These are phyloP conservation scores for Lagenidium giganteum DNA, from an alignment of 352 stramenopile genomes.

Conservation along the genomic window DNA sequence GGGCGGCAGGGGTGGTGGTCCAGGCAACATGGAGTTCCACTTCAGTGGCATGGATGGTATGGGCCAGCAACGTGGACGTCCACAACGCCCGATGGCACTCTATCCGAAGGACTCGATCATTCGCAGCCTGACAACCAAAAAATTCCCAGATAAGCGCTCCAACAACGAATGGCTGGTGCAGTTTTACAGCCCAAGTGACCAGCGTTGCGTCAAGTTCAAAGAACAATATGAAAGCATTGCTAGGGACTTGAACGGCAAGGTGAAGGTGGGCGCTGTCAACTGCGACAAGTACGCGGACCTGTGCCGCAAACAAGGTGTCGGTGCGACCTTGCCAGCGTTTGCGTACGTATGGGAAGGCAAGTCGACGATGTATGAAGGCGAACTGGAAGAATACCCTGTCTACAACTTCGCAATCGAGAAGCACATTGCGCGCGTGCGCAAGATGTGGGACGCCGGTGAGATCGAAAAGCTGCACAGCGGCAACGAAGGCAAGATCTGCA, in stretches of 20 bases:
- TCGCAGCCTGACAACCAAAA: constrained; percentile 38
- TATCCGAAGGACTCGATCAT: constrained; percentile 49
- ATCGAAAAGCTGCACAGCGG: constrained; percentile 53
- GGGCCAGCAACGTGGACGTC: constrained; percentile 18
- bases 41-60: constrained; percentile 68
- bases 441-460: constrained; percentile 40
- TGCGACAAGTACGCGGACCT: constrained; percentile 45
- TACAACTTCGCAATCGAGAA: constrained; percentile 75
- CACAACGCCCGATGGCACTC: constrained; percentile 22
- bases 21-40: constrained; percentile 49
- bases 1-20: constrained; percentile 13
- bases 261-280: constrained; percentile 59
- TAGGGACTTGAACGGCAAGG: constrained; percentile 42
- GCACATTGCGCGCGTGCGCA: constrained; percentile 45
- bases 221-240: constrained; percentile 42
- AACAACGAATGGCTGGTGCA: constrained; percentile 70
- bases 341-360: constrained; percentile 49
- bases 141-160: constrained; percentile 42
- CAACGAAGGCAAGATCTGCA: constrained; percentile 60
- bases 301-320: constrained; percentile 25
- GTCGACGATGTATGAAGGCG: constrained; percentile 30
- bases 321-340: constrained; percentile 35
- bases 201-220: constrained; percentile 38
- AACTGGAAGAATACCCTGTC: constrained; percentile 55
- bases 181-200: constrained; percentile 48